These are phyloP conservation scores for Tulasnella sp. DNA, from an alignment of 768 basidiomycete genomes.

Conservation along the genomic window DNA sequence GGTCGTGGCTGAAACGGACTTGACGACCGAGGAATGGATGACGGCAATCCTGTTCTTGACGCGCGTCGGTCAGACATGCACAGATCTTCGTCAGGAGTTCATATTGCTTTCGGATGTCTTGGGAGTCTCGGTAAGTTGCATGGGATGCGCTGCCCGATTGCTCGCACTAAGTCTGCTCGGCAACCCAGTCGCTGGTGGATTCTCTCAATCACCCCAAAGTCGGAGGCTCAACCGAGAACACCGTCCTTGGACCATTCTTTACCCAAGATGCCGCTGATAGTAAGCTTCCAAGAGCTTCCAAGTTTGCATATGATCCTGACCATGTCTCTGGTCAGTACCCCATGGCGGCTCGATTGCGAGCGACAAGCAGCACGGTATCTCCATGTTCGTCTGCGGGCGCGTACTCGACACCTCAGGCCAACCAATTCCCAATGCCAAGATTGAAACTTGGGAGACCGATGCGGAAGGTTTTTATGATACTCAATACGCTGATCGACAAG, in stretches of 20 bases:
- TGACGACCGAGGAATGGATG: slow-evolving; percentile 81
- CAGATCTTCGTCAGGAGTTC: slow-evolving; percentile 57
- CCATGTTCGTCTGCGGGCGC: slow-evolving; percentile 71
- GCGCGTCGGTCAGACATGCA: slow-evolving; percentile 61
- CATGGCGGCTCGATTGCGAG: slow-evolving; percentile 73
- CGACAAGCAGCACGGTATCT: slow-evolving; percentile 70
- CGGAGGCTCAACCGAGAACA: slow-evolving; percentile 58
- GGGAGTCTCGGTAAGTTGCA: slow-evolving; percentile 48
- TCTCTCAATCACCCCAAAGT: slow-evolving; percentile 59
- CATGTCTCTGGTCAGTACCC: slow-evolving; percentile 39
- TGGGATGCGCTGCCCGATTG: background rate
- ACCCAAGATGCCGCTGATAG: slow-evolving; percentile 68
- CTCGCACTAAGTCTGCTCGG: background rate
- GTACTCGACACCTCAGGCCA: slow-evolving; percentile 55
- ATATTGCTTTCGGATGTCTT: slow-evolving; percentile 79
- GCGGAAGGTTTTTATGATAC: slow-evolving; percentile 36
- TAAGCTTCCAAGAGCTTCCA: slow-evolving; percentile 30
- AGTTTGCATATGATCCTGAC: background rate
- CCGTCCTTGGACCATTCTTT: slow-evolving; percentile 76
- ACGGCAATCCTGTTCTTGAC: slow-evolving; percentile 71
- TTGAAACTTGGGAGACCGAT: slow-evolving; percentile 85
- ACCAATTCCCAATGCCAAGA: slow-evolving; percentile 56
- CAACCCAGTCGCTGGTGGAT: slow-evolving; percentile 50
- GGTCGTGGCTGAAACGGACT: slow-evolving; percentile 61
- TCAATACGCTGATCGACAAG: slow-evolving; percentile 48